These are phyloP conservation scores for Rossbeevera mucosa DNA, from an alignment of 768 basidiomycete species.

Conservation along the genomic window DNA sequence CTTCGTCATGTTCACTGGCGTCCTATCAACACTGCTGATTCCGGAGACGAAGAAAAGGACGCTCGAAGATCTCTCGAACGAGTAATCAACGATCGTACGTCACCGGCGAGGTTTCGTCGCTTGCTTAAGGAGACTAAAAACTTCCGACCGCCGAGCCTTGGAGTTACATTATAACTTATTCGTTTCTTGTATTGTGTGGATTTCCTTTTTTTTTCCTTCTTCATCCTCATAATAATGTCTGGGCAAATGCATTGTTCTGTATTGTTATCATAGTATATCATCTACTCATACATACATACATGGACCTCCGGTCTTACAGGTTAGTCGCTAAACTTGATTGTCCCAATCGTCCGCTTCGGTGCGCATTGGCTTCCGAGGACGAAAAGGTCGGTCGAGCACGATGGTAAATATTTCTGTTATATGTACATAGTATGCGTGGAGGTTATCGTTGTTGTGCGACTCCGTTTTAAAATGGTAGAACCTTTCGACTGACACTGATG, in stretches of 20 bases:
- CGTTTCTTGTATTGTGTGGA: neutral
- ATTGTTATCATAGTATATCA: neutral
- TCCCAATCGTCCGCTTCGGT: neutral
- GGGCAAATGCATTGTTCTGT: neutral
- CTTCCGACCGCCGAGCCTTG: neutral
- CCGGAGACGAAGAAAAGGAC: conserved; percentile 68
- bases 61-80: conserved; percentile 71
- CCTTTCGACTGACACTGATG: neutral
- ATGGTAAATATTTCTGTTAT: no score
- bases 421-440: no score
- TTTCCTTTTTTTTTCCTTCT: neutral
- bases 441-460: neutral
- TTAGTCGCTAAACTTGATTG: neutral
- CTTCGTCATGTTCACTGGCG: conserved; percentile 79
- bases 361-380: no score
- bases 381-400: no score
- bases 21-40: conserved; percentile 76
- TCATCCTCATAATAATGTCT: neutral
- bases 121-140: neutral
- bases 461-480: accelerated
- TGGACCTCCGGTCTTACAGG: neutral
- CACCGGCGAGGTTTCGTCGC: conserved; percentile 10
- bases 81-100: conserved; percentile 63
- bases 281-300: neutral
- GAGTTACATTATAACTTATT: neutral